phyloP scores from a whole-genome alignment of 148 eudicot species.

The Hydrangea macrophylla region DNA sequence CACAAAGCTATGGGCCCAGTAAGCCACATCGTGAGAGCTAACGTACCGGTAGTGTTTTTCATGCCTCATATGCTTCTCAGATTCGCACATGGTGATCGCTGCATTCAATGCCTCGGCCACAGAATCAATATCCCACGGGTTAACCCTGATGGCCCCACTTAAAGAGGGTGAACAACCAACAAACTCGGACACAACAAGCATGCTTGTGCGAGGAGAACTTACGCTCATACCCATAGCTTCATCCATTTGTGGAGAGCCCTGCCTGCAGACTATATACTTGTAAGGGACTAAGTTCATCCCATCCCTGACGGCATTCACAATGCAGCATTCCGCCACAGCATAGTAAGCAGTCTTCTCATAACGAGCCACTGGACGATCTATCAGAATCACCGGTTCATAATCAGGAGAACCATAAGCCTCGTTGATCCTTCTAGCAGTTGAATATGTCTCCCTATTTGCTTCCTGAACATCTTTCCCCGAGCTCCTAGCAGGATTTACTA shows the following conservation, averaged over 20 bases:
- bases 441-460: constrained; percentile 48
- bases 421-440: constrained; percentile 50
- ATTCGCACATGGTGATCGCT: constrained; percentile 54
- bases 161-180: constrained; percentile 74
- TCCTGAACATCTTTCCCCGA: constrained; percentile 67
- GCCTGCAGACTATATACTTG: constrained; percentile 66
- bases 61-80: constrained; percentile 64
- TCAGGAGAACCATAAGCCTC: constrained; percentile 42
- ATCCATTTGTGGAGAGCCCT: constrained; percentile 45
- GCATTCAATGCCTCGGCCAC: constrained; percentile 59
- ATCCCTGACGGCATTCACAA: constrained; percentile 74
- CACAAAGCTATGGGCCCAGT: constrained; percentile 85
- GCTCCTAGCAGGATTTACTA: constrained; percentile 72
- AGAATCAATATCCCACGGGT: constrained; percentile 77
- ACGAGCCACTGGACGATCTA: constrained; percentile 64
- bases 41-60: constrained; percentile 81
- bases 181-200: constrained; percentile 72
- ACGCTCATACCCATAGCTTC: constrained; percentile 34
- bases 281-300: constrained; percentile 77
- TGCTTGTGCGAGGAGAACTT: constrained; percentile 53
- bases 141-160: constrained; percentile 77
- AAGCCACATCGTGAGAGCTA: constrained; percentile 87
- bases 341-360: constrained; percentile 75
- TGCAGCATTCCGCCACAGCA: constrained; percentile 67
- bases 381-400: constrained; percentile 58